A percentile compares a stretch with the other conserved stretches of the same genome.
Evolutionary conservation across 139 green algal genomes (phyloP).

Genomic region (Astrephomene gubernaculifera): DNA sequence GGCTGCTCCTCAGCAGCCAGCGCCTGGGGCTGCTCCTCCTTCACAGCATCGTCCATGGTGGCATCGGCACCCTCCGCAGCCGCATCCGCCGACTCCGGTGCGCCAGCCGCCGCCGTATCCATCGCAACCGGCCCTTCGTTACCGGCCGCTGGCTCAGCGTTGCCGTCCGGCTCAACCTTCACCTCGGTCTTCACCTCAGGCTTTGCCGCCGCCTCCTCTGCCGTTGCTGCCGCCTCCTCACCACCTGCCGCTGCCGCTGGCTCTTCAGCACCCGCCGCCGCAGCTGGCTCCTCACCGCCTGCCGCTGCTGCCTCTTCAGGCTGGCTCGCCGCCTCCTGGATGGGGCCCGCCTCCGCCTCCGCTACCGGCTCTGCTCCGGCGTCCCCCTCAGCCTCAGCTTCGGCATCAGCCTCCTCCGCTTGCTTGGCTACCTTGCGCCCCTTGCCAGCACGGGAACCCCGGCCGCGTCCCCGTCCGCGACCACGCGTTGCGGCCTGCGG

Average conservation of each 20-base stretch:
- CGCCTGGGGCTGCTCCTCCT: too few species aligned
- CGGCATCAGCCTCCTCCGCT: conserved; percentile 19
- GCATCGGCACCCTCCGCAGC: background rate
- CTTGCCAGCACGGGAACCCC: background rate
- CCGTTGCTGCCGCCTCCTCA: background rate
- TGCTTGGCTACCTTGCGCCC: conserved; percentile 23
- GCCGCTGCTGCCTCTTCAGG: background rate
- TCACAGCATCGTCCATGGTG: background rate
- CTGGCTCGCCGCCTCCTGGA: conserved; percentile 10
- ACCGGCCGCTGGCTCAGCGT: too few species aligned
- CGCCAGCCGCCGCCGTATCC: background rate
- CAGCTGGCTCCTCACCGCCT: background rate
- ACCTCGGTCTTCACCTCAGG: background rate
- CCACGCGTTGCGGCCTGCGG: conserved; percentile 12
- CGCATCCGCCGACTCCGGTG: background rate
- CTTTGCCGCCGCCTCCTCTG: background rate
- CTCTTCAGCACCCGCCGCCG: background rate
- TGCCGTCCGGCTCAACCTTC: background rate
- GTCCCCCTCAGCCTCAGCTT: background rate
- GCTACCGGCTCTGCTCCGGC: background rate
- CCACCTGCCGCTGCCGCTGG: background rate
- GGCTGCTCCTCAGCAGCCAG: too few species aligned
- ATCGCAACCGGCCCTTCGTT: too few species aligned
- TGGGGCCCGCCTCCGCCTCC: background rate
- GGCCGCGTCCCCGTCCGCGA: conserved; percentile 16